Conservation (phyloP, 208 protist species). For the Acanthamoeba divionensis region DNA sequence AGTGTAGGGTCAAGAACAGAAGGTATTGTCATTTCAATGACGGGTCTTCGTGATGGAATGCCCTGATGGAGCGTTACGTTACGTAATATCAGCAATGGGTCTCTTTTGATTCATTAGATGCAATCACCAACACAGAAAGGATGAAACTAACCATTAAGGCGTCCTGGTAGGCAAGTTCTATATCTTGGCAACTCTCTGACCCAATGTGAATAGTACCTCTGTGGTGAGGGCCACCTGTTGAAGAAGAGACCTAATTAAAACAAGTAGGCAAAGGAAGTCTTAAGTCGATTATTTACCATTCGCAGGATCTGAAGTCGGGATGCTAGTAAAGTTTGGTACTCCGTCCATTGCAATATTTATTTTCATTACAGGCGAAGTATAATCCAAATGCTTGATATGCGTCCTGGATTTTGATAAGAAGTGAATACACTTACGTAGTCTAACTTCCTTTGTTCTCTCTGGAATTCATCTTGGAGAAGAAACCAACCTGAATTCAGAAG, state of each 20-base stretch:
- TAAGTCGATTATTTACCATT: neutral
- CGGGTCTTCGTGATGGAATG: constrained; percentile 42
- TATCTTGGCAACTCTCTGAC: constrained; percentile 18
- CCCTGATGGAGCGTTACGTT: neutral
- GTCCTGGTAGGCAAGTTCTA: constrained; percentile 58
- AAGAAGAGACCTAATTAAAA: neutral
- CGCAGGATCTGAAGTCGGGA: neutral
- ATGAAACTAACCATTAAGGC: neutral
- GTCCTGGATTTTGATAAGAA: neutral
- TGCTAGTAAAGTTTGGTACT: constrained; percentile 69
- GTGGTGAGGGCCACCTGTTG: constrained; percentile 63
- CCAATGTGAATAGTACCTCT: constrained; percentile 73
- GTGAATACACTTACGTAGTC: neutral
- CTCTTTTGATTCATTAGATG: too few species aligned
- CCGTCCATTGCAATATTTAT: constrained; percentile 73
- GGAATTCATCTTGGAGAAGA: too few species aligned
- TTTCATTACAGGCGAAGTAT: constrained; percentile 61
- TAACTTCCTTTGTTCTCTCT: neutral
- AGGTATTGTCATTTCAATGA: constrained; percentile 72
- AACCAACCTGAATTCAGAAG: neutral
- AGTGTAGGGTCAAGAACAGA: constrained; percentile 70
- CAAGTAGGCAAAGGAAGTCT: neutral
- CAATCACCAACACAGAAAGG: neutral
- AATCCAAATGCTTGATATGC: constrained; percentile 9
- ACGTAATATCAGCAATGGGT: too few species aligned